A percentile compares a stretch with the other conserved stretches of the same genome.
Evolutionary conservation across 768 basidiomycete genomes (phyloP).

Genomic region (Boletus speciosus): DNA sequence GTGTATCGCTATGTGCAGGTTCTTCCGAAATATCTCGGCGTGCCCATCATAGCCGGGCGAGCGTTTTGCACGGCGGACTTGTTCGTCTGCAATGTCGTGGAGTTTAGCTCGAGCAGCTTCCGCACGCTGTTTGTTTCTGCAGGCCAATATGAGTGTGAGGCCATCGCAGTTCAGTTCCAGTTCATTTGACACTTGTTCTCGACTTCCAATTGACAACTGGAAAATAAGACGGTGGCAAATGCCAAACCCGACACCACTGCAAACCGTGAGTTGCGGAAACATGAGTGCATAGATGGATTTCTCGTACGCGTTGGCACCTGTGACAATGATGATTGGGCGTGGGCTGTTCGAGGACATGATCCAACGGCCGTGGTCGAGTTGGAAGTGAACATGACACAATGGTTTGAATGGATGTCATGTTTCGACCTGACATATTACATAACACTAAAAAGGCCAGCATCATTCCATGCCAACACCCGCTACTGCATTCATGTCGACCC

Average conservation of each 20-base stretch:
- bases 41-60: constrained; percentile 45
- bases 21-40: constrained; percentile 54
- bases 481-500: too few relatives aligned
- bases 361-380: neutral
- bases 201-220: constrained; percentile 53
- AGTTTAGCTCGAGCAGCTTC: constrained; percentile 58
- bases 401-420: too few relatives aligned
- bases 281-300: neutral
- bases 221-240: constrained; percentile 75
- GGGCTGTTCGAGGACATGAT: constrained; percentile 27
- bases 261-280: constrained; percentile 31
- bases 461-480: too few relatives aligned
- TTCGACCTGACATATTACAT: too few relatives aligned
- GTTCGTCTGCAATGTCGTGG: constrained; percentile 49
- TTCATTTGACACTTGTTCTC: constrained; percentile 26
- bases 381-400: too few relatives aligned
- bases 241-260: constrained; percentile 79
- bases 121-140: constrained; percentile 63
- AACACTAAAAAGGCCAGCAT: too few relatives aligned
- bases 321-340: constrained; percentile 57
- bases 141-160: constrained; percentile 77
- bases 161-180: constrained; percentile 41
- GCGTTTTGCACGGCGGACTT: constrained; percentile 40
- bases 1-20: constrained; percentile 58
- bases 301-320: constrained; percentile 65